Percentiles rank a stretch among this genome's conserved stretches.
phyloP scores from a whole-genome alignment of 192 early-diverging fungal genomes.

The Allomyces arbusculus region DNA sequence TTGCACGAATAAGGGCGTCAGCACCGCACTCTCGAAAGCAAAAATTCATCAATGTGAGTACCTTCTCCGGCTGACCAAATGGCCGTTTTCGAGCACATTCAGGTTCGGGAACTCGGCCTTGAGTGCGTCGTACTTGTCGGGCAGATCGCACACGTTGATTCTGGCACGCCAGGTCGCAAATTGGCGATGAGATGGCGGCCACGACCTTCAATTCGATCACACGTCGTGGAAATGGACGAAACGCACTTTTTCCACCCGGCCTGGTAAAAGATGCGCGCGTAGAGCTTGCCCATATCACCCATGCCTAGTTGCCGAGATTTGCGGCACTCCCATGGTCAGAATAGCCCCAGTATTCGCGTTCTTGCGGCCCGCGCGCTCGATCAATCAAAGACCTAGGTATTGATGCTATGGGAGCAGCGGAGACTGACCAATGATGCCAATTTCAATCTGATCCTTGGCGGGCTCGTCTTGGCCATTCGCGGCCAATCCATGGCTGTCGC shows the following conservation, averaged over 20 bases:
- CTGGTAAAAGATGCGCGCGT: conserved; percentile 44
- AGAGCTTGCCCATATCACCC: conserved; percentile 89
- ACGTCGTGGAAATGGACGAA: not conserved
- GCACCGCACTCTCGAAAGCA: conserved; percentile 12
- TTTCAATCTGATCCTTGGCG: conserved; percentile 30
- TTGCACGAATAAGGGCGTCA: conserved; percentile 55
- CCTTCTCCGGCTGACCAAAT: conserved; percentile 1
- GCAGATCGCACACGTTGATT: conserved; percentile 77
- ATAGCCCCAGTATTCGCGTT: too few species aligned
- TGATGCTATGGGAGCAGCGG: conserved; percentile 1
- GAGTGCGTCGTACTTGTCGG: conserved; percentile 47
- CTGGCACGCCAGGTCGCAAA: conserved; percentile 9
- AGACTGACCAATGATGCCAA: conserved; percentile 68
- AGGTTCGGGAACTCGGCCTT: conserved; percentile 27
- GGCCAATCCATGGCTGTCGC: too few species aligned
- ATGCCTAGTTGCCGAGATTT: not conserved
- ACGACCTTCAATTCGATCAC: not conserved
- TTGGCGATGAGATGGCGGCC: not conserved
- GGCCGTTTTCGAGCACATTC: conserved; percentile 8
- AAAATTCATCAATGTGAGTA: not conserved
- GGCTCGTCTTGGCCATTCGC: too few species aligned
- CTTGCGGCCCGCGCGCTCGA: too few species aligned
- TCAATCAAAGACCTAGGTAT: not conserved
- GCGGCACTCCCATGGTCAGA: not conserved
- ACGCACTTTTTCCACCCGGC: conserved; percentile 62